phyloP scores from a whole-genome alignment of 306 rosid genomes.

The Cercis canadensis region DNA sequence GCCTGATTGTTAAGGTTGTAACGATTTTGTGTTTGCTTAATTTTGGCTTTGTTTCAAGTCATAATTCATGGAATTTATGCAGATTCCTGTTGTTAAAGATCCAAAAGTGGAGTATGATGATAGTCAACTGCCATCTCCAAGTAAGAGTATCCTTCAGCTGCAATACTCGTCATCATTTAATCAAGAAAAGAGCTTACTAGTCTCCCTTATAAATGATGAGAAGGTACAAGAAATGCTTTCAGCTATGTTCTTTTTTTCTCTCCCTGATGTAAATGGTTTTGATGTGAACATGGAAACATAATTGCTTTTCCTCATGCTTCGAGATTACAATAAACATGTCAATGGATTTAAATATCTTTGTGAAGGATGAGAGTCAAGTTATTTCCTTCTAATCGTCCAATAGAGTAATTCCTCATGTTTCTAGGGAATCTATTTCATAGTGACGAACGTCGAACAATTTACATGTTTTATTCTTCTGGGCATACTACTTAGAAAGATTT shows the following conservation, averaged over 20 bases:
- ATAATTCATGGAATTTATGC: constrained; percentile 35
- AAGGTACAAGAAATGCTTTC: constrained; percentile 21
- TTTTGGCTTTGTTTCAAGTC: not conserved
- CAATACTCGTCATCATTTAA: constrained; percentile 20
- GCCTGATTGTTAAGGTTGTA: constrained; percentile 47
- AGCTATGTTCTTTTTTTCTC: not conserved
- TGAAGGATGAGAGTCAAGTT: not conserved
- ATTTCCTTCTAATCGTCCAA: constrained; percentile 1
- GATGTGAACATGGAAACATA: not conserved
- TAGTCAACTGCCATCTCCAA: constrained; percentile 15
- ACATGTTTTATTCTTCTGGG: not conserved
- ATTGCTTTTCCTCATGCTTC: not conserved
- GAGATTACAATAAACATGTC: constrained; percentile 3
- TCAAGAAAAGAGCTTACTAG: constrained; percentile 13
- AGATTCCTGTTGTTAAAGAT: constrained; percentile 44
- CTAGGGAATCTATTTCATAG: not conserved
- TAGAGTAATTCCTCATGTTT: constrained; percentile 10
- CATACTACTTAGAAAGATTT: not conserved
- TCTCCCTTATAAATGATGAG: constrained; percentile 11
- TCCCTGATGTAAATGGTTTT: not conserved
- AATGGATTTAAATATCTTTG: not conserved
- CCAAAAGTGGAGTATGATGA: constrained; percentile 5
- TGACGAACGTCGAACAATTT: not conserved
- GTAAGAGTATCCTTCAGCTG: constrained; percentile 15
- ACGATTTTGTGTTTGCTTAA: constrained; percentile 6